Conservation (phyloP, 1,284 basidiomycete species). For the Moniliophthora roreri region DNA sequence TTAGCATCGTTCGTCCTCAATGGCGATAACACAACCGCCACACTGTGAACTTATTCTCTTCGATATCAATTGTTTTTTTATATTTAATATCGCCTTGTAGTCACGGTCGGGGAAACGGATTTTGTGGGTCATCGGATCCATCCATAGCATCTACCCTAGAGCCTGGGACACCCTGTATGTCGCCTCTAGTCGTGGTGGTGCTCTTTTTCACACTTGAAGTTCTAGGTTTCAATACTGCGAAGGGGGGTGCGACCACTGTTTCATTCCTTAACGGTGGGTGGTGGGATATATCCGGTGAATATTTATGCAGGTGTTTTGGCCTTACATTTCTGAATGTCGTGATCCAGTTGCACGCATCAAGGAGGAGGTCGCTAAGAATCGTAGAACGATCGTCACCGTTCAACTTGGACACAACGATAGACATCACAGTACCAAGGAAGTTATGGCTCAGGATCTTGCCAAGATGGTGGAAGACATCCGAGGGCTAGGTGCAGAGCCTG, state of each 20-base stretch:
- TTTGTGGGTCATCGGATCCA: neutral
- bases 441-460: neutral
- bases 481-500: neutral
- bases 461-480: neutral
- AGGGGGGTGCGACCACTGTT: neutral
- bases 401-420: neutral
- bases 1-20: neutral
- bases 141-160: neutral
- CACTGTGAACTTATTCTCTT: neutral
- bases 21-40: neutral
- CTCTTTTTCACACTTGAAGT: neutral
- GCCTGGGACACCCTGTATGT: neutral
- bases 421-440: neutral
- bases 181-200: neutral
- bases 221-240: neutral
- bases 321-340: neutral
- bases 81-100: neutral
- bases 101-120: neutral
- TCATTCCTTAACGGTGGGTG: neutral
- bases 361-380: neutral
- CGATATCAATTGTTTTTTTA: neutral
- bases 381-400: neutral
- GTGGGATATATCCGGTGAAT: neutral
- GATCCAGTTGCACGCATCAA: neutral
- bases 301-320: neutral